Evolutionary conservation across 73 alveolate species (phyloP).

Genomic region (Blepharisma japonicum): DNA sequence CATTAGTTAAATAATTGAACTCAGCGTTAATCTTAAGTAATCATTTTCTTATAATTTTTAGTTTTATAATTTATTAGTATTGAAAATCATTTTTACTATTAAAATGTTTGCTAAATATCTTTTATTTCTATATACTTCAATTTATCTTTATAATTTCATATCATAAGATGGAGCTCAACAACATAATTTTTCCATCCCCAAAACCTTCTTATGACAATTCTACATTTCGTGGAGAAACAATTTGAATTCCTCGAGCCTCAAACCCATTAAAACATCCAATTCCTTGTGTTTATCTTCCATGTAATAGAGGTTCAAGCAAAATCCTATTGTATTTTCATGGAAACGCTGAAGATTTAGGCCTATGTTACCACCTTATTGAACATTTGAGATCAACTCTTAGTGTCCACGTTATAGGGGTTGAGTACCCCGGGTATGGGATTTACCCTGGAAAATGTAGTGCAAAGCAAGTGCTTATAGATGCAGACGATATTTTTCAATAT

Average conservation of each 20-base stretch:
- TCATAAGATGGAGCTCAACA: slow-evolving; percentile 60
- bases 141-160: neutral
- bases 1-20: too few species aligned
- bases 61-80: too few species aligned
- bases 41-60: too few species aligned
- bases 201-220: slow-evolving; percentile 34
- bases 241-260: slow-evolving; percentile 56
- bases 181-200: slow-evolving; percentile 69
- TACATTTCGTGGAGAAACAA: slow-evolving; percentile 52
- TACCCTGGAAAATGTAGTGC: slow-evolving; percentile 68
- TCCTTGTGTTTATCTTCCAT: slow-evolving; percentile 50
- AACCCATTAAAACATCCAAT: slow-evolving; percentile 26
- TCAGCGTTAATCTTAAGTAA: too few species aligned
- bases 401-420: slow-evolving; percentile 76
- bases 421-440: slow-evolving; percentile 87
- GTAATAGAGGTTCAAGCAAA: slow-evolving; percentile 51
- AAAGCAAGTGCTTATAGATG: slow-evolving; percentile 58
- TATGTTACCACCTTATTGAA: slow-evolving; percentile 68
- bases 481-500: slow-evolving; percentile 49
- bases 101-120: too few species aligned
- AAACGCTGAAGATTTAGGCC: slow-evolving; percentile 89
- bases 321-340: slow-evolving; percentile 83
- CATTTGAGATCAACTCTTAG: slow-evolving; percentile 53
- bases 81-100: too few species aligned
- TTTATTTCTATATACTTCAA: too few species aligned